Conservation (phyloP, 495 filamentous ascomycete genomes). For the Elasticomyces elasticus region DNA sequence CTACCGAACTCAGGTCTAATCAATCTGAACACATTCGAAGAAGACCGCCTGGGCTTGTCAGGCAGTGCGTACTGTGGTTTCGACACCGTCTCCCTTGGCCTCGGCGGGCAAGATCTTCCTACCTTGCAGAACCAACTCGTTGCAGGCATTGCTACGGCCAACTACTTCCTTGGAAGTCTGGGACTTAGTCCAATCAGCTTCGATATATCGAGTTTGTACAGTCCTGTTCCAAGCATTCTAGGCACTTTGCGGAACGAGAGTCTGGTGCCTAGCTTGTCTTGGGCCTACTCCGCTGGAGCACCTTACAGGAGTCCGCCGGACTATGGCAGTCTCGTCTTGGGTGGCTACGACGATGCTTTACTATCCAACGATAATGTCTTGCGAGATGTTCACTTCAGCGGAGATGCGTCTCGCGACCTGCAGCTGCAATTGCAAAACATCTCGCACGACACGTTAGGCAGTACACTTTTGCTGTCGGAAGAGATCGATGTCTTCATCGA, state of each 20-base stretch:
- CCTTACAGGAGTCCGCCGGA: constrained; percentile 35
- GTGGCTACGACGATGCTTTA: constrained; percentile 52
- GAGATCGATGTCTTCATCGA: constrained; percentile 45
- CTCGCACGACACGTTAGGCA: not conserved
- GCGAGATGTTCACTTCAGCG: constrained; percentile 3
- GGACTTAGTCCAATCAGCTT: constrained; percentile 37
- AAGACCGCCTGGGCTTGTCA: constrained; percentile 37
- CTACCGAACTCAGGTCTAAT: not conserved
- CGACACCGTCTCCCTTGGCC: constrained; percentile 36
- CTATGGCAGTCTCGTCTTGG: constrained; percentile 50
- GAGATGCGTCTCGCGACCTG: constrained; percentile 11
- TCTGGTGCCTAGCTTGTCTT: constrained; percentile 38
- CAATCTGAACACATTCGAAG: constrained; percentile 43
- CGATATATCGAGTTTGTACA: constrained; percentile 26
- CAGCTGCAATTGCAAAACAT: constrained; percentile 26
- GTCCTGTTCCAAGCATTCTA: constrained; percentile 5
- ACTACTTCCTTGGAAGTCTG: constrained; percentile 47
- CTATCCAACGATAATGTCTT: constrained; percentile 43
- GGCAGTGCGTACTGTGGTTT: constrained; percentile 46
- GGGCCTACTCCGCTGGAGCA: constrained; percentile 56
- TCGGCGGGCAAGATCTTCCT: constrained; percentile 23
- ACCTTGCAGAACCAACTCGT: constrained; percentile 37
- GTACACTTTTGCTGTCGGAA: constrained; percentile 6
- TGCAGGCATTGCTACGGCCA: constrained; percentile 44
- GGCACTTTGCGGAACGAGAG: constrained; percentile 36